Conservation (phyloP, 352 stramenopile genomes). For the Phytophthora constricta region DNA sequence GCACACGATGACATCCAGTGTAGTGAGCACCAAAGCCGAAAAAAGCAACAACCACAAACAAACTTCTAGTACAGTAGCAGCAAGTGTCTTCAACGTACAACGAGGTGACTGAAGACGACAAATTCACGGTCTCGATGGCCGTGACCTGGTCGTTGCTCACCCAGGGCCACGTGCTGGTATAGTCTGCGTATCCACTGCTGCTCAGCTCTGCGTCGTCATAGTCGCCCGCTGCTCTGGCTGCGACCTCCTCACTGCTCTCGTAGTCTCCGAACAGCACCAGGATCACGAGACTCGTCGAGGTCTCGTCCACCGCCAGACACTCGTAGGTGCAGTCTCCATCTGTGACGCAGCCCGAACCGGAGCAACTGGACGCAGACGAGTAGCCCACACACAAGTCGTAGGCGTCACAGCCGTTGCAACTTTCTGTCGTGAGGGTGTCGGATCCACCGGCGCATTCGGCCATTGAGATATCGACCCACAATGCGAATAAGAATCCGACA, state of each 20-base stretch:
- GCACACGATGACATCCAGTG: too few species aligned
- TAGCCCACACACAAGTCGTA: conserved; percentile 38
- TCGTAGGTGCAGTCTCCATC: conserved; percentile 39
- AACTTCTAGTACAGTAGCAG: too few species aligned
- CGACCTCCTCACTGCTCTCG: conserved; percentile 34
- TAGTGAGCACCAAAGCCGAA: too few species aligned
- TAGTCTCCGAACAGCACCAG: conserved; percentile 39
- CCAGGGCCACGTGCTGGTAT: conserved; percentile 31
- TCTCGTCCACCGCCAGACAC: conserved; percentile 30
- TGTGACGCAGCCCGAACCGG: conserved; percentile 36
- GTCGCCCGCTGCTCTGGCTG: conserved; percentile 9
- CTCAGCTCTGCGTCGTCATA: conserved; percentile 10
- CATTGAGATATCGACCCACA: conserved; percentile 2
- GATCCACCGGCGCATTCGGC: conserved; percentile 28
- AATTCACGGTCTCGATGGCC: conserved; percentile 19
- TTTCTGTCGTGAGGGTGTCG: conserved; percentile 33
- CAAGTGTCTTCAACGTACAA: too few species aligned
- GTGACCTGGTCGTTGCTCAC: conserved; percentile 38
- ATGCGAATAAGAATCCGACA: not conserved
- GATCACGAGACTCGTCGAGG: conserved; percentile 26
- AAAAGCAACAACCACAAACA: too few species aligned
- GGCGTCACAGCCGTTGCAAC: conserved; percentile 27
- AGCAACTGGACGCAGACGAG: conserved; percentile 27
- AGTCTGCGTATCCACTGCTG: conserved; percentile 19
- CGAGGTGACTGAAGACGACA: conserved; percentile 24